Percentiles rank a stretch among this genome's conserved stretches.
These are phyloP conservation scores for Leavenworthia alabamica DNA, from an alignment of 345 rosid species.

Conservation along the genomic window DNA sequence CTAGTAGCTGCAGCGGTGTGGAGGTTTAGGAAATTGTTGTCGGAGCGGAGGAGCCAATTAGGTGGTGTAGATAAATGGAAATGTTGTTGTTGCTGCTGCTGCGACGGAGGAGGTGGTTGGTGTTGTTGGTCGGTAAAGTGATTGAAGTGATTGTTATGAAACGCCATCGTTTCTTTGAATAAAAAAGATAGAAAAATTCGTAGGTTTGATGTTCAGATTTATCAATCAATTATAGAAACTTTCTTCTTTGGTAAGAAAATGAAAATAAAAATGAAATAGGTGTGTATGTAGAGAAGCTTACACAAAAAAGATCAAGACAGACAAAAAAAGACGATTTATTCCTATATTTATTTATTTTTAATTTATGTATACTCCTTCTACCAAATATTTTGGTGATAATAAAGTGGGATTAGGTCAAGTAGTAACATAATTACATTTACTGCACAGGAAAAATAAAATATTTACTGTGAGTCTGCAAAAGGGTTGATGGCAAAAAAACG, in stretches of 20 bases:
- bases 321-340: background rate
- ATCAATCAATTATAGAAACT: background rate
- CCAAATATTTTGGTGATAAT: background rate
- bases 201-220: background rate
- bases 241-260: background rate
- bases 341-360: background rate
- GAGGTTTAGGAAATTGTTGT: slow-evolving; percentile 72
- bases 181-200: background rate
- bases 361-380: background rate
- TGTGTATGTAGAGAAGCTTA: background rate
- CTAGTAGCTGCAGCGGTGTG: slow-evolving; percentile 45
- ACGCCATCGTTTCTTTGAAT: slow-evolving; percentile 44
- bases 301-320: background rate
- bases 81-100: slow-evolving; percentile 37
- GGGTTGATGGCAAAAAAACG: slow-evolving; percentile 15
- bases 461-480: slow-evolving; percentile 1
- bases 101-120: slow-evolving; percentile 30
- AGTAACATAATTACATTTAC: background rate
- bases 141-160: slow-evolving; percentile 66
- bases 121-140: slow-evolving; percentile 55
- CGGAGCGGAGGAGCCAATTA: slow-evolving; percentile 74
- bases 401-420: slow-evolving; percentile 6
- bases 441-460: background rate
- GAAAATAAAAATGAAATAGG: background rate
- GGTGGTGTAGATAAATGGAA: slow-evolving; percentile 42